Conservation (phyloP, 2,329 filamentous ascomycete species). For the Pezizomycotina sp. region DNA sequence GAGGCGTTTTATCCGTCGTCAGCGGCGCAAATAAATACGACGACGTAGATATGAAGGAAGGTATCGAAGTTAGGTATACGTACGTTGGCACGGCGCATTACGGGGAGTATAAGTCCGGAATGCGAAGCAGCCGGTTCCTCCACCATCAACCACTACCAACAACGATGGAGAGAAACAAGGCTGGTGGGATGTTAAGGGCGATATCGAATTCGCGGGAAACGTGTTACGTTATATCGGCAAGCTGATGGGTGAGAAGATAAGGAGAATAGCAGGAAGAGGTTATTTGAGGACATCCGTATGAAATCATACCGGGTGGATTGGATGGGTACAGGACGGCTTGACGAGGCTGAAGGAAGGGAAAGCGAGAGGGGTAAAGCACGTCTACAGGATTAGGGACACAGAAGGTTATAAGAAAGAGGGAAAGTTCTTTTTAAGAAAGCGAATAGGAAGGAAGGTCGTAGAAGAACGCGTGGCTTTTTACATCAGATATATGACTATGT, state of each 20-base stretch:
- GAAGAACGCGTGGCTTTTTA: too few species aligned
- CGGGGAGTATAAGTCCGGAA: constrained; percentile 6
- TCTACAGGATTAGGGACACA: constrained; percentile 32
- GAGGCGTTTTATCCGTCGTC: constrained; percentile 31
- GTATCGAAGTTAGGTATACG: constrained; percentile 30
- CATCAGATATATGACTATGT: too few species aligned
- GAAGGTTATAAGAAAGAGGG: constrained; percentile 5
- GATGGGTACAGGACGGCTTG: constrained; percentile 32
- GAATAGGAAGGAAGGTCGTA: too few species aligned
- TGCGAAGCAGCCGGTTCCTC: too few species aligned
- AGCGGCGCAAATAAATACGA: constrained; percentile 2
- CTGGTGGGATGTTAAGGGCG: not conserved
- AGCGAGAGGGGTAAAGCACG: constrained; percentile 35
- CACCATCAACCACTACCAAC: too few species aligned
- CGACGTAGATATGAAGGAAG: constrained; percentile 21
- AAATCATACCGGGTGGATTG: constrained; percentile 37
- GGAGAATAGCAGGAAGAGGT: constrained; percentile 10
- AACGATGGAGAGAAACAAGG: constrained; percentile 14
- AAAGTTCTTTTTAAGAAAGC: too few species aligned
- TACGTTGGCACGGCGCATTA: constrained; percentile 29
- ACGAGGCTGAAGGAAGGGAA: constrained; percentile 32
- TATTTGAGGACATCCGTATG: constrained; percentile 36
- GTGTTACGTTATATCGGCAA: too few species aligned
- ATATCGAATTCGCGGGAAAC: constrained; percentile 12
- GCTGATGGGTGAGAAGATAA: constrained; percentile 6